Conservation (phyloP, 2,329 filamentous ascomycete species). For the Thermoascus crustaceus region DNA sequence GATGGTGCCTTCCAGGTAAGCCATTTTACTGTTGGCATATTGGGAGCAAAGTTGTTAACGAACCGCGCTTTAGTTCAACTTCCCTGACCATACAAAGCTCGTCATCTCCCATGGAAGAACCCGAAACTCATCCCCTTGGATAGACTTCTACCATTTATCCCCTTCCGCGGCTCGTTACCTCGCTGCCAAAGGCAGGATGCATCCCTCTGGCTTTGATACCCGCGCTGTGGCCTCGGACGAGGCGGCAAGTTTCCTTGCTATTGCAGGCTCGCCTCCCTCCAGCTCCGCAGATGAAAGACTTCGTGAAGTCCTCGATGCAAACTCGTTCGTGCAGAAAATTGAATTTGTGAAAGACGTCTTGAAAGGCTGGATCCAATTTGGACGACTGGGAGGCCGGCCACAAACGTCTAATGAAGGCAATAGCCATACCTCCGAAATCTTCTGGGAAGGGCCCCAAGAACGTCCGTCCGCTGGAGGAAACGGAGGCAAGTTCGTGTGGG, state of each 20-base stretch:
- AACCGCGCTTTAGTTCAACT: slow-evolving; percentile 36
- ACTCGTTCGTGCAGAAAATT: slow-evolving; percentile 37
- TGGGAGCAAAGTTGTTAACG: too few species aligned
- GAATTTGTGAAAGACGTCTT: slow-evolving; percentile 33
- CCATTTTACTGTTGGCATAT: slow-evolving; percentile 3
- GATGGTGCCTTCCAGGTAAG: slow-evolving; percentile 40
- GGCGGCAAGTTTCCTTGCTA: slow-evolving; percentile 32
- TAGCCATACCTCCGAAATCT: slow-evolving; percentile 22
- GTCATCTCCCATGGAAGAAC: slow-evolving; percentile 36
- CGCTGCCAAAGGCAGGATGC: slow-evolving; percentile 33
- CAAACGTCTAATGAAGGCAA: slow-evolving; percentile 8
- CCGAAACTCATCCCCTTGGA: slow-evolving; percentile 32
- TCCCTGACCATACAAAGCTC: slow-evolving; percentile 45
- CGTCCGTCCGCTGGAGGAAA: slow-evolving; percentile 35
- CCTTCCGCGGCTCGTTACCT: slow-evolving; percentile 38
- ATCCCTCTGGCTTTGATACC: slow-evolving; percentile 36
- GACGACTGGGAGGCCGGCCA: slow-evolving; percentile 26
- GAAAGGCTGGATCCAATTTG: slow-evolving; percentile 32
- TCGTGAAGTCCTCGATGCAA: slow-evolving; percentile 36
- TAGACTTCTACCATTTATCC: slow-evolving; percentile 44
- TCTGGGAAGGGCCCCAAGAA: slow-evolving; percentile 36
- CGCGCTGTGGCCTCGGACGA: slow-evolving; percentile 35
- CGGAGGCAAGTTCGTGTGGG: slow-evolving; percentile 44
- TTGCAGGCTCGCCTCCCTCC: slow-evolving; percentile 27
- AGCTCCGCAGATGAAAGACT: slow-evolving; percentile 30